Percentiles rank a stretch among this genome's conserved stretches.
These are phyloP conservation scores for Microglena sp. DNA, from an alignment of 139 green algal genomes.

Conservation along the genomic window DNA sequence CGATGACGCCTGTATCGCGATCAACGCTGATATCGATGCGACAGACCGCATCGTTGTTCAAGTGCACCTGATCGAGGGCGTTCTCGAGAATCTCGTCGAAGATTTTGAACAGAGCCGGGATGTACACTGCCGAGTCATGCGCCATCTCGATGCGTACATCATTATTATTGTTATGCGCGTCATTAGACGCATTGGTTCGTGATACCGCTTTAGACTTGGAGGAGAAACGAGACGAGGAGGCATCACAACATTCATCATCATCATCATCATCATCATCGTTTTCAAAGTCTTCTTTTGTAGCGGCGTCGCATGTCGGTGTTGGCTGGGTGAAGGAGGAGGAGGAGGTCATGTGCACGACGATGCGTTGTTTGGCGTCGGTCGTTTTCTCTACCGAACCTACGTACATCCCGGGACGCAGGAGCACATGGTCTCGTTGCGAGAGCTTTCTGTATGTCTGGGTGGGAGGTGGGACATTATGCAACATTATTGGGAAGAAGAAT, in stretches of 20 bases:
- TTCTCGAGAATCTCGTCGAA: conserved; percentile 62
- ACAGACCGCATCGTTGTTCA: conserved; percentile 18
- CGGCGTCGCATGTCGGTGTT: too few species aligned
- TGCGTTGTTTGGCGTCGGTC: neutral
- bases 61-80: conserved; percentile 44
- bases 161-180: neutral
- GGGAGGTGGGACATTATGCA: too few species aligned
- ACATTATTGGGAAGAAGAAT: too few species aligned
- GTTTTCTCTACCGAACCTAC: conserved; percentile 6
- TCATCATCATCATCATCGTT: neutral
- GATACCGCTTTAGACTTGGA: neutral
- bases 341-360: too few species aligned
- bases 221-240: too few species aligned
- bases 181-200: neutral
- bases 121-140: conserved; percentile 16
- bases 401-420: conserved; percentile 14
- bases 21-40: conserved; percentile 24
- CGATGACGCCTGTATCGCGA: conserved; percentile 6
- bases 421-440: conserved; percentile 10
- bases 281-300: neutral
- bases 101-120: conserved; percentile 57
- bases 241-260: conserved; percentile 13
- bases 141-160: neutral
- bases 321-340: too few species aligned
- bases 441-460: neutral